A percentile compares a stretch with the other conserved stretches of the same genome.
Evolutionary conservation across 257 asterid species (phyloP).

Genomic region (Ligustrum vulgare): DNA sequence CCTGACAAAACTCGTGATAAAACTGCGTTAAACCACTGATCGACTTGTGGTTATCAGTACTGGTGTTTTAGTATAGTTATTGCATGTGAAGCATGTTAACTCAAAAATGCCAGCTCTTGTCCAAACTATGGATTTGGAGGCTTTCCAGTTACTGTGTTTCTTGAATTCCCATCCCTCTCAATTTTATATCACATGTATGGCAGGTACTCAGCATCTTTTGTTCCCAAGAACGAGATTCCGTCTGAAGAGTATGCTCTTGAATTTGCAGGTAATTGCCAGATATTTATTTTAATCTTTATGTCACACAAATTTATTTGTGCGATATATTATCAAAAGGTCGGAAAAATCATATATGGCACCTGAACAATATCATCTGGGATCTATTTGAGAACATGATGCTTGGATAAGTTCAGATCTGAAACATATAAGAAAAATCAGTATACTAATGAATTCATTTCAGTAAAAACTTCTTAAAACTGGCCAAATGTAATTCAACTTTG

Average conservation of each 20-base stretch:
- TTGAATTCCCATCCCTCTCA: neutral
- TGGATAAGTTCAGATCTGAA: neutral
- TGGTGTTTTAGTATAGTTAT: neutral
- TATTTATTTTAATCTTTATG: slow-evolving; percentile 2
- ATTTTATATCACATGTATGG: slow-evolving; percentile 14
- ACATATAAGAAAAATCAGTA: neutral
- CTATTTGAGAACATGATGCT: neutral
- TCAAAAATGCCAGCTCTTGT: neutral
- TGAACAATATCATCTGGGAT: slow-evolving; percentile 1
- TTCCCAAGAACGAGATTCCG: slow-evolving; percentile 67
- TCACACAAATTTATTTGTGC: neutral
- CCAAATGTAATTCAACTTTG: neutral
- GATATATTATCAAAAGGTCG: slow-evolving; percentile 1
- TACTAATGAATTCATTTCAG: neutral
- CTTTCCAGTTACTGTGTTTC: neutral
- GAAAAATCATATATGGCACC: neutral
- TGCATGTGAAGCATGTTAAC: slow-evolving; percentile 7
- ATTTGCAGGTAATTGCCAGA: slow-evolving; percentile 64
- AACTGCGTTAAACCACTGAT: neutral
- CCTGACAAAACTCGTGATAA: neutral
- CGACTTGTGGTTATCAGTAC: neutral
- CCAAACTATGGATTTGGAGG: neutral
- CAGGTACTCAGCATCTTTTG: slow-evolving; percentile 84
- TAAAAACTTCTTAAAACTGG: neutral
- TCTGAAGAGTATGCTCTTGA: slow-evolving; percentile 74